Evolutionary conservation across 2,329 filamentous ascomycete species (phyloP).

Genomic region (Boeremia exigua): DNA sequence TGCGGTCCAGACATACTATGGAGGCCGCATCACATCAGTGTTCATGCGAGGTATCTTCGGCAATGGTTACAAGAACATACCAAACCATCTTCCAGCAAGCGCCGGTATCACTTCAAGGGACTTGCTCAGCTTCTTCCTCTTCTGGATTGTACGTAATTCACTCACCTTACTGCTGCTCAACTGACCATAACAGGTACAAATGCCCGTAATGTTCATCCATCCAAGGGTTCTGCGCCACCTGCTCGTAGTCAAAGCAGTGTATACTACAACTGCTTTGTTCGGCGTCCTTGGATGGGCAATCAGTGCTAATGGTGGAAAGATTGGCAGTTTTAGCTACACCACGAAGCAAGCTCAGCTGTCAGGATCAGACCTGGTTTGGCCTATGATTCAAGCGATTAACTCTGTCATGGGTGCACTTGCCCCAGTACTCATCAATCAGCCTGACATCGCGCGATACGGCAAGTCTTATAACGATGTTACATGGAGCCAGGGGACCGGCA

Average conservation of each 20-base stretch:
- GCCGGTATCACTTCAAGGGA: constrained; percentile 48
- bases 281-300: constrained; percentile 27
- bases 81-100: constrained; percentile 53
- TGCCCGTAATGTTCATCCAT: constrained; percentile 37
- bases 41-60: constrained; percentile 30
- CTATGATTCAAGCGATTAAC: constrained; percentile 29
- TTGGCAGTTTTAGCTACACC: constrained; percentile 25
- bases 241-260: constrained; percentile 27
- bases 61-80: constrained; percentile 39
- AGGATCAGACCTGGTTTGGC: constrained; percentile 26
- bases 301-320: constrained; percentile 31
- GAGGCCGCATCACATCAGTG: constrained; percentile 26
- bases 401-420: constrained; percentile 29
- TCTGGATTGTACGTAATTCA: constrained; percentile 22
- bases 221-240: constrained; percentile 30
- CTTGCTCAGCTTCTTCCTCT: constrained; percentile 38
- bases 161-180: not conserved
- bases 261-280: constrained; percentile 22
- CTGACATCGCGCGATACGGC: constrained; percentile 32
- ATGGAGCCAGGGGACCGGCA: constrained; percentile 28
- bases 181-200: constrained; percentile 22
- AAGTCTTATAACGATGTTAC: constrained; percentile 24
- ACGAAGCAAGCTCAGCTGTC: constrained; percentile 24
- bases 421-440: constrained; percentile 28
- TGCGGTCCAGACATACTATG: constrained; percentile 28